These are phyloP conservation scores for Cicer yamashitae DNA, from an alignment of 306 rosid genomes.

Conservation along the genomic window DNA sequence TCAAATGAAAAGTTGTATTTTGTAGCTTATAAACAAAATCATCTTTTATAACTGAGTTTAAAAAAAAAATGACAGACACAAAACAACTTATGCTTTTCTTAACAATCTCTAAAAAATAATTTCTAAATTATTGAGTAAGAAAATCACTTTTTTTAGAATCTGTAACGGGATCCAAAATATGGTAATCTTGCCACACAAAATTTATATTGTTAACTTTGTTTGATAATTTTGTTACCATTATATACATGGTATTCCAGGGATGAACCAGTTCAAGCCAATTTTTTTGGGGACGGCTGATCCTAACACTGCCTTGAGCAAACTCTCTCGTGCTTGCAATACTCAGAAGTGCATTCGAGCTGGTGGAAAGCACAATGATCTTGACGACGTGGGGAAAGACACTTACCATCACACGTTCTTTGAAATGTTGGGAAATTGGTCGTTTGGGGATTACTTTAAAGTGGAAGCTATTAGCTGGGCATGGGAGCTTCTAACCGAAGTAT, in stretches of 20 bases:
- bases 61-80: no score
- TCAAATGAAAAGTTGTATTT: no score
- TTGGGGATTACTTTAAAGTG: constrained; percentile 88
- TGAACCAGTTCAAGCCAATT: constrained; percentile 97
- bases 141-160: no score
- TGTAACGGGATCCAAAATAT: neutral
- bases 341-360: constrained; percentile 98
- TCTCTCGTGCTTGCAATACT: constrained; percentile 85
- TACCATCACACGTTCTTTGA: constrained; percentile 98
- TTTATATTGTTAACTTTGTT: neutral
- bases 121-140: no score
- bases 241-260: constrained; percentile 57
- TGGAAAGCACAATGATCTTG: constrained; percentile 96
- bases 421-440: constrained; percentile 99
- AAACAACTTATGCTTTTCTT: no score
- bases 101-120: no score
- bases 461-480: constrained; percentile 95
- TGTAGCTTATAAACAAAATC: no score
- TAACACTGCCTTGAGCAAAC: constrained; percentile 77
- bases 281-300: constrained; percentile 94
- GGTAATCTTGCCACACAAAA: neutral
- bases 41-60: no score
- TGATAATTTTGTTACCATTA: neutral
- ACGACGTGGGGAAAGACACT: constrained; percentile 97
- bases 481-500: constrained; percentile 87